Conservation (phyloP, 768 basidiomycete species). For the Pleurotus djamor region DNA sequence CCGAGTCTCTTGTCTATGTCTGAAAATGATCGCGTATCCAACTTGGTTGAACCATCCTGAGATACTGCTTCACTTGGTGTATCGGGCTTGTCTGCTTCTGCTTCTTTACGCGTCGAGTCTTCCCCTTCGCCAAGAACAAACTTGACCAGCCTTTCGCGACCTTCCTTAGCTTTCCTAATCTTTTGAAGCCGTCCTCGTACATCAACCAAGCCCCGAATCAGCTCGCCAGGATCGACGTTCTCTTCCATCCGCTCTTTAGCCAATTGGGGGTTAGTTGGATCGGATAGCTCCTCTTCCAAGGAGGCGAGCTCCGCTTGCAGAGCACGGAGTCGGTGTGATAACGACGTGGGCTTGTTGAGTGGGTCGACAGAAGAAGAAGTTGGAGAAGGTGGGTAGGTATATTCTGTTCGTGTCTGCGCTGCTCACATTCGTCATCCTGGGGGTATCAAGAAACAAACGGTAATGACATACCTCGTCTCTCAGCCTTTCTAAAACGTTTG, state of each 20-base stretch:
- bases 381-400: slow-evolving; percentile 69
- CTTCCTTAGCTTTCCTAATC: slow-evolving; percentile 64
- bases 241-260: slow-evolving; percentile 58
- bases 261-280: slow-evolving; percentile 72
- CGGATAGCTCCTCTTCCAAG: slow-evolving; percentile 80
- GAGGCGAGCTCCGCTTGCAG: slow-evolving; percentile 79
- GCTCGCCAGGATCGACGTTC: slow-evolving; percentile 68
- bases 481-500: slow-evolving; percentile 69
- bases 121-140: slow-evolving; percentile 42
- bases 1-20: slow-evolving; percentile 85
- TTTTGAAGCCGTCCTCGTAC: slow-evolving; percentile 68
- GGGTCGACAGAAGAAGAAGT: slow-evolving; percentile 35
- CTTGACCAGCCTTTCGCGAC: slow-evolving; percentile 60
- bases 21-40: slow-evolving; percentile 46
- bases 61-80: background rate
- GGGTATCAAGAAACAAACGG: background rate
- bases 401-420: slow-evolving; percentile 58
- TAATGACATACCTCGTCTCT: slow-evolving; percentile 47
- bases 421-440: background rate
- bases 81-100: slow-evolving; percentile 1
- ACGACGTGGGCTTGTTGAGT: slow-evolving; percentile 37
- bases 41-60: slow-evolving; percentile 2
- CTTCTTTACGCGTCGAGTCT: slow-evolving; percentile 7
- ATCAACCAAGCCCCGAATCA: slow-evolving; percentile 77
- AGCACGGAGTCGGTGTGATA: slow-evolving; percentile 57